These are phyloP conservation scores for Mimosa pudica DNA, from an alignment of 306 rosid species.

Conservation along the genomic window DNA sequence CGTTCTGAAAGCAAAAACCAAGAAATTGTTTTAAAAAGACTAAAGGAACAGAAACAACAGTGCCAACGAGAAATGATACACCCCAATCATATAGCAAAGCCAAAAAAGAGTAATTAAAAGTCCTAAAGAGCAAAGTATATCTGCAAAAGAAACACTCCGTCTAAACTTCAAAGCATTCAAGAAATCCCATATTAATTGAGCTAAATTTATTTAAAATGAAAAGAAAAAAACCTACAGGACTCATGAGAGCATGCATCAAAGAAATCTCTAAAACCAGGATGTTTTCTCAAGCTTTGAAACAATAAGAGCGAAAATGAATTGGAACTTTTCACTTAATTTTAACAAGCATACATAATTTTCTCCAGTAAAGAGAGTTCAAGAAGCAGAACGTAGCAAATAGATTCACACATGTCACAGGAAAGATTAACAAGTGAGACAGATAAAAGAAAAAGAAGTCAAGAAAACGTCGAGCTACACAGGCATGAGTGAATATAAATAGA, in stretches of 20 bases:
- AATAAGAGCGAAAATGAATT: background rate
- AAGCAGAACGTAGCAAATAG: conserved; percentile 12
- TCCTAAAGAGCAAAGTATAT: conserved; percentile 12
- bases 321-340: background rate
- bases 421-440: background rate
- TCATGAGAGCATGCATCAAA: conserved; percentile 8
- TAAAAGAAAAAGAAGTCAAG: background rate
- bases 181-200: background rate
- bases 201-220: no score
- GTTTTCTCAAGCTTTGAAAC: background rate
- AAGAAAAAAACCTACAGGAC: background rate
- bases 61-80: background rate
- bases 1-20: conserved; percentile 10
- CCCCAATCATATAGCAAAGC: no score
- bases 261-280: background rate
- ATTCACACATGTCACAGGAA: background rate
- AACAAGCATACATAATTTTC: conserved; percentile 1
- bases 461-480: background rate
- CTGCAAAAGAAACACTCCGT: background rate
- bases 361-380: conserved; percentile 4
- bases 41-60: background rate
- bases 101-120: conserved; percentile 6
- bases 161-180: conserved; percentile 19
- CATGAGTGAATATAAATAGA: background rate
- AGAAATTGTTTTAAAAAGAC: background rate